A percentile compares a stretch with the other conserved stretches of the same genome.
phyloP scores from a whole-genome alignment of 495 filamentous ascomycete genomes.

The Trichoderma orchidacearum region DNA sequence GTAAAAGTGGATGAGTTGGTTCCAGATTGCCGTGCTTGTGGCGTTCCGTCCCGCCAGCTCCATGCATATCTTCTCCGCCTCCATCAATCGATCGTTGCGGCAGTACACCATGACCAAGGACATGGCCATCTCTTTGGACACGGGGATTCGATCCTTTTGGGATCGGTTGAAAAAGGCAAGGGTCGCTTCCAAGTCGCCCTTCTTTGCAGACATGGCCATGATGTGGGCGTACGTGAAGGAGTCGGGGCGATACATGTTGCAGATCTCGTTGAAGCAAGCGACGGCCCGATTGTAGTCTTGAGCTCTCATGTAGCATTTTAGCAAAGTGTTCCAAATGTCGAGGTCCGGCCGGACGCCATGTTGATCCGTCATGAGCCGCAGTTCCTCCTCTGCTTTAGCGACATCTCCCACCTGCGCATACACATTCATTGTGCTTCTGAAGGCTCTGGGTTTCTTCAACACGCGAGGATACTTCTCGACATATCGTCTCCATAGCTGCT shows the following conservation, averaged over 20 bases:
- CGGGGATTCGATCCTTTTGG: constrained; percentile 22
- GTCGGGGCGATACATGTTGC: constrained; percentile 34
- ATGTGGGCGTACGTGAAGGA: constrained; percentile 52
- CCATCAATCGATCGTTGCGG: constrained; percentile 39
- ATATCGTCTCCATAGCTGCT: constrained; percentile 43
- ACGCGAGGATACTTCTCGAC: constrained; percentile 15
- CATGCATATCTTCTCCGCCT: constrained; percentile 46
- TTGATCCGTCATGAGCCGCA: constrained; percentile 30
- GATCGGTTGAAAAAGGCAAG: constrained; percentile 48
- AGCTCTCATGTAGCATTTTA: constrained; percentile 54
- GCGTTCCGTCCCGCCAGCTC: neutral
- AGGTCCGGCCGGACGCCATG: constrained; percentile 35
- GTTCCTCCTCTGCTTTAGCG: constrained; percentile 44
- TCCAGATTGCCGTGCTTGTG: constrained; percentile 44
- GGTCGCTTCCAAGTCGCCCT: constrained; percentile 60
- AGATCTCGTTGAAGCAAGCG: constrained; percentile 42
- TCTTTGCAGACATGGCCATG: constrained; percentile 54
- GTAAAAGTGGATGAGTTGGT: constrained; percentile 54
- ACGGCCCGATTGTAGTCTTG: constrained; percentile 52
- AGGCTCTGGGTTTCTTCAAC: constrained; percentile 15
- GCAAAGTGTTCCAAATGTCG: constrained; percentile 59
- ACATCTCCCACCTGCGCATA: constrained; percentile 53
- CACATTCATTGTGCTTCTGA: constrained; percentile 43
- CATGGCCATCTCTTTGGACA: constrained; percentile 16
- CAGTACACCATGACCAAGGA: constrained; percentile 58